Evolutionary conservation across 495 filamentous ascomycete species (phyloP), one percentile per base, ranked within the genome.

Genomic region (Penicillium subrubescens): DNA sequence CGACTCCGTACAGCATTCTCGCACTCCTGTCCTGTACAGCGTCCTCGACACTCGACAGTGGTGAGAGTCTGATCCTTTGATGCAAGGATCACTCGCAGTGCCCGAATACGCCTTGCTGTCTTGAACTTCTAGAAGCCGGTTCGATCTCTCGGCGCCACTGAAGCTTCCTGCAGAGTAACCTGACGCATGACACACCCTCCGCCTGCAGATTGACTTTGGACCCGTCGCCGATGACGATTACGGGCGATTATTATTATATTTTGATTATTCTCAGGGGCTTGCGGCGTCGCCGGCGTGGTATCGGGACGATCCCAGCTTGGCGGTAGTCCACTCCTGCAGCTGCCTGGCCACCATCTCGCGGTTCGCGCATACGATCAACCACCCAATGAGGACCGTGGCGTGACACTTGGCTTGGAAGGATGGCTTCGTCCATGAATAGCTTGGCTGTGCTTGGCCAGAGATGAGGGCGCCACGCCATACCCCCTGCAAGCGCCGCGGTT

Each of bases 131-230:
- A 56, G 53, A 56, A 56, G 48, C 8, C 23, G 5, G 48, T 52
- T 56, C 33, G 53, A 5, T 35, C 31, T 23, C 1, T n/a, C 51
- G 51, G 29, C 51, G 51, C 61, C 52, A 39, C 54, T 15, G 43
- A 33, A 57, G 53, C 39, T 63, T 44, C 8, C 52, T 48, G 29
- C 61, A 48, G 35, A 52, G 60, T 51, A 57, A n/a, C 27, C 53
- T 17, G 31, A 10, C 27, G 31, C 61, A 39, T 46, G 61, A 33
- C 61, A 57, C 39, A 25, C 19, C 14, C 43, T 46, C 21, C 31
- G 48, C 57, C 31, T 34, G 48, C 62, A 60, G n/a, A 34, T 64
- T 44, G 57, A 48, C 57, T 60, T 56, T 55, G 53, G 11, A 19
- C 21, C 53, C 33, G 17, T 29, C 29, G 25, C 27, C 3, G 31